Percentiles rank a stretch among this genome's conserved stretches.
These are phyloP conservation scores for Boletellus dicymbophilus DNA, from an alignment of 1,284 basidiomycete species.

Conservation along the genomic window DNA sequence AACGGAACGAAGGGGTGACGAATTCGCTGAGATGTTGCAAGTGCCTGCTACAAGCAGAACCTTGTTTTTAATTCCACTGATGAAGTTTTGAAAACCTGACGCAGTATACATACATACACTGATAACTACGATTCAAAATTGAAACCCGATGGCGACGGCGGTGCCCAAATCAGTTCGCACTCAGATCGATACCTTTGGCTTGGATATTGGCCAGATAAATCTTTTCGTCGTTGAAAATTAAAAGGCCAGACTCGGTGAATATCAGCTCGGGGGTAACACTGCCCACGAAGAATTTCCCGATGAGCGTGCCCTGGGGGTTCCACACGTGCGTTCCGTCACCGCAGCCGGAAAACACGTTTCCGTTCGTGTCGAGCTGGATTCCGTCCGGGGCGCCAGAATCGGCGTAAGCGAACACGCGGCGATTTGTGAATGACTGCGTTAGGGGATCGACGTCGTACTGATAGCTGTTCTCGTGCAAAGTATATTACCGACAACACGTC, in stretches of 20 bases:
- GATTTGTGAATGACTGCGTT: constrained; percentile 56
- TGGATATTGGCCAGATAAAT: constrained; percentile 1
- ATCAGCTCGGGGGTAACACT: constrained; percentile 61
- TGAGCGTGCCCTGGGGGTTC: constrained; percentile 57
- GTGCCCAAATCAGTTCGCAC: no score
- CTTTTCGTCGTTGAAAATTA: neutral
- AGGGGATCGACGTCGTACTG: constrained; percentile 65
- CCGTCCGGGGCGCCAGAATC: constrained; percentile 75
- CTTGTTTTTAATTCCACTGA: no score
- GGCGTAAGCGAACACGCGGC: constrained; percentile 67
- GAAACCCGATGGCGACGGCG: no score
- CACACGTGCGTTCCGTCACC: constrained; percentile 50
- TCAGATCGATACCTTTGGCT: neutral
- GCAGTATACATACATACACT: no score
- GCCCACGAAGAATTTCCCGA: constrained; percentile 75
- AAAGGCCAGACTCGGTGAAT: constrained; percentile 36
- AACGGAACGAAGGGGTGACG: no score
- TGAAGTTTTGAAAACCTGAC: no score
- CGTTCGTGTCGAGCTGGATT: constrained; percentile 40
- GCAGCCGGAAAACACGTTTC: constrained; percentile 8
- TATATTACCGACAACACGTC: neutral
- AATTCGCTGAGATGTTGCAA: no score
- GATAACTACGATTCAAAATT: no score
- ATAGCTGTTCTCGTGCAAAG: constrained; percentile 52
- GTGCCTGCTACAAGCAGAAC: no score